Evolutionary conservation across 495 filamentous ascomycete genomes (phyloP).

Genomic region (Parmelia sp.): DNA sequence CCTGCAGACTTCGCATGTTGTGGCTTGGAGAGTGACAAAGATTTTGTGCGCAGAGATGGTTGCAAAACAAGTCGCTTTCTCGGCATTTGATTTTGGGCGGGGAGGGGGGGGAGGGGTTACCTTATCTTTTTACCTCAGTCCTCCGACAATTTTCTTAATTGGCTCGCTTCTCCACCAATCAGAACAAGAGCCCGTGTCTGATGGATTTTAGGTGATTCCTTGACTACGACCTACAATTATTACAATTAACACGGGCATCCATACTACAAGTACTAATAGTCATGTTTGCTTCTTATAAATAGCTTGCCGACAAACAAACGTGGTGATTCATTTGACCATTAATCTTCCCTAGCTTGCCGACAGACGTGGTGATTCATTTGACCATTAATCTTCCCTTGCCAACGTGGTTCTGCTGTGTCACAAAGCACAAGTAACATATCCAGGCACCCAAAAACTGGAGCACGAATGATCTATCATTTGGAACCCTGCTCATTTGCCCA

Average conservation of each 20-base stretch:
- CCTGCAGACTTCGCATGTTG: background rate
- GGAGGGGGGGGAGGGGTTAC: conserved; percentile 10
- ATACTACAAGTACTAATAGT: too few species aligned
- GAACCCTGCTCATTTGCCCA: conserved; percentile 3
- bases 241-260: too few species aligned
- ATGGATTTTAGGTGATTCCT: too few species aligned
- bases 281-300: too few species aligned
- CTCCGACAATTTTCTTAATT: conserved; percentile 6
- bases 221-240: too few species aligned
- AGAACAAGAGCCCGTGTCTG: background rate
- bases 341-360: too few species aligned
- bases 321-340: too few species aligned
- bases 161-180: conserved; percentile 14
- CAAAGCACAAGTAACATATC: background rate
- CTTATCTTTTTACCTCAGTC: background rate
- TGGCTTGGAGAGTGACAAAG: background rate
- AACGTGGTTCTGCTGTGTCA: background rate
- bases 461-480: background rate
- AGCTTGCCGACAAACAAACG: too few species aligned
- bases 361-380: too few species aligned
- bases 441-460: background rate
- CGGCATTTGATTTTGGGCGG: too few species aligned
- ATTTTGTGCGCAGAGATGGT: background rate
- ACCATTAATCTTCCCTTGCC: background rate
- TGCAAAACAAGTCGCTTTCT: background rate